Percentiles rank a stretch among this genome's conserved stretches.
Conservation (phyloP, 140 eudicot genomes). For the Ambrosia hybrid region DNA sequence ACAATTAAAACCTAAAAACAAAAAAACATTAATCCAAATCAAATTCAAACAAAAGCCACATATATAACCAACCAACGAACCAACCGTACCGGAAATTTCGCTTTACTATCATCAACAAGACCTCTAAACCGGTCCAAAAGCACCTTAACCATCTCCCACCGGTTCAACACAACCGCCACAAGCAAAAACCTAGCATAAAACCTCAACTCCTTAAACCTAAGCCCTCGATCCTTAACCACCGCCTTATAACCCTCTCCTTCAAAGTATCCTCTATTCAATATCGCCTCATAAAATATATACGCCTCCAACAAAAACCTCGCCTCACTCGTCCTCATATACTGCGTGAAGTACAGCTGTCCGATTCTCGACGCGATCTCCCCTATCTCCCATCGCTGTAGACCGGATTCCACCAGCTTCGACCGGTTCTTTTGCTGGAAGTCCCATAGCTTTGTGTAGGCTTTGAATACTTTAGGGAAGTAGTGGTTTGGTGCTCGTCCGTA, state of each 20-base stretch:
- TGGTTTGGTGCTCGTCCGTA: slow-evolving; percentile 57
- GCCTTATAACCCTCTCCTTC: slow-evolving; percentile 38
- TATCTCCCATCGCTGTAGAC: slow-evolving; percentile 76
- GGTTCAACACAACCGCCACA: slow-evolving; percentile 68
- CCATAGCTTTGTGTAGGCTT: slow-evolving; percentile 51
- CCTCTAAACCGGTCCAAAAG: no score
- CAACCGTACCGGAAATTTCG: slow-evolving; percentile 63
- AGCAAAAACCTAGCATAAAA: slow-evolving; percentile 93
- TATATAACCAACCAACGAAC: no score
- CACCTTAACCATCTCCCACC: no score
- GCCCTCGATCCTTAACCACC: slow-evolving; percentile 58
- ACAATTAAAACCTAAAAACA: no score
- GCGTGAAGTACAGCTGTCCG: slow-evolving; percentile 81
- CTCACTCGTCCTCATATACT: slow-evolving; percentile 91
- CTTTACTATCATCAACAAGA: slow-evolving; percentile 49
- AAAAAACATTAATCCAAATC: neutral
- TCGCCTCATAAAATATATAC: slow-evolving; percentile 82
- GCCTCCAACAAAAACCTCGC: slow-evolving; percentile 80
- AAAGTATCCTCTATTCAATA: slow-evolving; percentile 61
- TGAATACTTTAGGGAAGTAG: slow-evolving; percentile 76
- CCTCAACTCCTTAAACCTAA: slow-evolving; percentile 94
- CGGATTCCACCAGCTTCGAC: slow-evolving; percentile 49
- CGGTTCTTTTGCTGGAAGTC: slow-evolving; percentile 40
- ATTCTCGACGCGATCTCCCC: slow-evolving; percentile 98
- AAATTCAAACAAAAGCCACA: no score